Base-by-base conservation (phyloP, 2,329 filamentous ascomycete species). In the Meredithiella fracta region DNA sequence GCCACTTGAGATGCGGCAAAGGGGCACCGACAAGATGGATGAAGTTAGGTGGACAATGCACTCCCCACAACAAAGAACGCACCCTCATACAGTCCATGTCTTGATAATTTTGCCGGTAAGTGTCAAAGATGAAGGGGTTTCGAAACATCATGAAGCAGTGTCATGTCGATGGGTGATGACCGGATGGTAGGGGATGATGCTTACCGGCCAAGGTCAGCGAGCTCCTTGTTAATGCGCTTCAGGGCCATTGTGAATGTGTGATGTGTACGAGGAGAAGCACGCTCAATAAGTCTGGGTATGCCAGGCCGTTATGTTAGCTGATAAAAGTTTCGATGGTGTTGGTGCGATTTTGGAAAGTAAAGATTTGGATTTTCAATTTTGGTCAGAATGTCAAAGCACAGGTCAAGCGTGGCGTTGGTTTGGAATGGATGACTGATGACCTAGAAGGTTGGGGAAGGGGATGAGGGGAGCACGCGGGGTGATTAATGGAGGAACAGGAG, bases 221-320 rank as follows among this genome's bases (percentile, higher is more conserved):
- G 81, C 74, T 92, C 86, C 83, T 90, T 92, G 80, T 91, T 91
- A 73, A 92, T 92, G 73, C 86, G 83, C 84, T 92, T 92, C 66
- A 92, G 80, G 72, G 86, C 86, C 86, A 92, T 92, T 67, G 63
- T 63, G 62, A 55, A 57, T 63, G 59, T 49, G 47, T 51, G 47
- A 26, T 49, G 47, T 51, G 47, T 51, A 29, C 42, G 25, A 44
- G 51, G 51, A 26, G 15, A 44, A 20, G 31, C 34, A 34, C 25
- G 25, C 25, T 20, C 8, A 26, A 9, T 11, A 17, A 34, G 25
- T 34, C 25, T 51, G 25, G 17, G n/a, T 3, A 15, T 8, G 26
- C 11, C 49, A 22, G n/a, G 26, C 3, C 14, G 14, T 11, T 34
- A 34, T 5, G 29, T 34, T 34, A 34, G 25, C n/a, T 5, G 17